Base-by-base conservation (phyloP, 2,329 filamentous ascomycete species). In the Trichoderma sp. region DNA sequence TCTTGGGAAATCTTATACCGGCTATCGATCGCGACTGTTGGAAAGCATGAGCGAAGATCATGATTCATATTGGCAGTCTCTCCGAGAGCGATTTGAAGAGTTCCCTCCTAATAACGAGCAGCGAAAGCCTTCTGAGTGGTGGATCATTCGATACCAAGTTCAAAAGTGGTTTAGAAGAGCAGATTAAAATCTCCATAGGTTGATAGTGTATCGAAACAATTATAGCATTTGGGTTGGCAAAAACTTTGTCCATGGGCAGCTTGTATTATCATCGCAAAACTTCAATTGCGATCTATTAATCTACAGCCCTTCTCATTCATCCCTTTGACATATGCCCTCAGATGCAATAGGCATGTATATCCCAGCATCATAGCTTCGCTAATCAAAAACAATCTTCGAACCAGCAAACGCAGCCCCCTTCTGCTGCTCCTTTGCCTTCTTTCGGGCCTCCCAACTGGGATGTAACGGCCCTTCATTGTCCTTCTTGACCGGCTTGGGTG, bases 391-490 rank as follows among this genome's bases (percentile, higher is more conserved):
- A 61, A 75, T 70, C 54, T 75, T 75, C 43, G 71, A 65, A 5
- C 74, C 74, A 5, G 73, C 16, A 46, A 75, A 75, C 3, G 68
- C 69, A 34, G 66, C 69, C 5, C 43, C 26, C 55, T 73, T 74
- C 49, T 72, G 67, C 24, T 69, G 69, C 39, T 74, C 71, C 30
- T 71, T 73, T 4, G 73, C 73, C 66, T 72, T 72, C 68, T 74
- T 75, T 52, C 69, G 73, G 1, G 73, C 74, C 43, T 70, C 73
- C 73, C 74, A 75, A 64, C 73, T 75, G 13, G 74, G 73, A 81
- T 91, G 89, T 73, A 91, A 76, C 4, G 83, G 72, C 0, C 86
- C 85, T 13, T 85, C 82, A 63, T 86, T 83, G 70, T 83, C 81
- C 71, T 80, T 83, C 68, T 79, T 77, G 28, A 76, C 73, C 18